Evolutionary conservation across 768 basidiomycete genomes (phyloP), one percentile per base, ranked within the genome.

Genomic region (Russula vinacea): DNA sequence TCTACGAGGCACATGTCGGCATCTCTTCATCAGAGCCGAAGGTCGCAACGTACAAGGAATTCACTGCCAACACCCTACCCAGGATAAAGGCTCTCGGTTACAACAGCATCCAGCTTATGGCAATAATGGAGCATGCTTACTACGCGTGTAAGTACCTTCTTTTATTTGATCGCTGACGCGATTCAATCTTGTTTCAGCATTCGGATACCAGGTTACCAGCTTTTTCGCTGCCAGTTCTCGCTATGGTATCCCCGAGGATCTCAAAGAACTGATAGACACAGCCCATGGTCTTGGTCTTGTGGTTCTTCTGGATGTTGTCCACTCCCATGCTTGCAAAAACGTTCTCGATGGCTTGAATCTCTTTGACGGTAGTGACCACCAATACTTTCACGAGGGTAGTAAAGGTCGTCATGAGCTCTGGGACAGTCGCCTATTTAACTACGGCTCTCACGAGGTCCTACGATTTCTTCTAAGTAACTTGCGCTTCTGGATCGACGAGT

Each of bases 321-420:
- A 99, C 76, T 97, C 94, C 19, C 97, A 99, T 77, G 96, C 97
- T 3, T 94, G 89, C 81, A 99, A 98, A 78, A 99, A 99, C 72
- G 88, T 96, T 42, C 80, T 94, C 50, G 97, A 99, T 71, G 97
- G 97, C 44, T 76, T 99, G 57, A 99, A 98, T 74, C 80, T 86
- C 72, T 99, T 97, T 71, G 97, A 99, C 70, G 97, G 97, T n/a
- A 88, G 90, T 3, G 97, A 98, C 75, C 94, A 98, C 74, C 85
- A 85, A 37, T 99, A 98, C 78, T 99, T 99, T 83, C 97, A 98
- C 70, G 93, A 88, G 67, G 97, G 97, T 54, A 80, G 77, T 6
- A 93, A 87, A 76, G 97, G 97, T 8, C 81, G 86, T 19, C 97
- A 99, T 71, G 93, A 96, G 26, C 88, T 98, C 33, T 99, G 97